A percentile compares a stretch with the other conserved stretches of the same genome.
phyloP scores from a whole-genome alignment of 306 rosid genomes.

The Pyrus bretschneideri region DNA sequence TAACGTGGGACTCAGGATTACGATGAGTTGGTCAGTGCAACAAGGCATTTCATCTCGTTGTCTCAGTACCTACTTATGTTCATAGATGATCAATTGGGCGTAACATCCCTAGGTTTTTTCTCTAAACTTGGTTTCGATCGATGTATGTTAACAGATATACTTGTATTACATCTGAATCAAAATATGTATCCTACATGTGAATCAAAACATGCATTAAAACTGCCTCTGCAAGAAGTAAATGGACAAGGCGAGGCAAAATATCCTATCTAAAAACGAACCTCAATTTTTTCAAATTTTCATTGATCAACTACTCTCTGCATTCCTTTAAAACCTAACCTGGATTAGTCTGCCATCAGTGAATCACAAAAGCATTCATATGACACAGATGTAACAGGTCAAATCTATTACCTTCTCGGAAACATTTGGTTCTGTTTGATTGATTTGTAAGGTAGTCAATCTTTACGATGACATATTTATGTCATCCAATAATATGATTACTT shows the following conservation, averaged over 20 bases:
- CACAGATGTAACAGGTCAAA: neutral
- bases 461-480: neutral
- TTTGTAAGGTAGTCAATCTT: constrained; percentile 23
- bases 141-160: neutral
- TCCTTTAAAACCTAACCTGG: neutral
- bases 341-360: neutral
- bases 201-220: neutral
- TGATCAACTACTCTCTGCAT: neutral
- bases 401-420: constrained; percentile 27
- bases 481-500: constrained; percentile 3
- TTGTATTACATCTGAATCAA: neutral
- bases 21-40: neutral
- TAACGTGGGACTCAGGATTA: neutral
- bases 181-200: neutral
- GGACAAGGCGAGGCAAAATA: neutral
- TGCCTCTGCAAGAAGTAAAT: neutral
- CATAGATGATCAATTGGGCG: neutral
- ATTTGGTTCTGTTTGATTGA: constrained; percentile 19
- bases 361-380: neutral
- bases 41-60: too few relatives aligned
- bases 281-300: neutral
- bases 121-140: neutral
- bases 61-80: neutral
- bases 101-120: neutral
- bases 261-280: neutral